These are phyloP conservation scores for Cladosporium sp. DNA, from an alignment of 2,329 filamentous ascomycete genomes.

Conservation along the genomic window DNA sequence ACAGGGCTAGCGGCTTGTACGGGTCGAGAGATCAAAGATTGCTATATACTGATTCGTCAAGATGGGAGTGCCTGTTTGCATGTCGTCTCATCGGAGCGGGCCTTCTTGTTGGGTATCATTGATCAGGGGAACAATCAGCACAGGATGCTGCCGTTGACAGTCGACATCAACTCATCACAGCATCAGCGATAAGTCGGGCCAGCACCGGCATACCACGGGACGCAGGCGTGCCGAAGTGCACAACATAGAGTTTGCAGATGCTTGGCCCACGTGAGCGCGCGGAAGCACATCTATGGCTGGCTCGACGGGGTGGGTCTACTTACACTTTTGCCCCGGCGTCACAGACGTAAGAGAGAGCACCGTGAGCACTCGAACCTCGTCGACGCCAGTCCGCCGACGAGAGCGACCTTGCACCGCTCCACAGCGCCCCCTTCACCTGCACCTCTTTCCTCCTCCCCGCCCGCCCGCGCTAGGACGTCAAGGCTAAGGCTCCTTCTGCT, in stretches of 20 bases:
- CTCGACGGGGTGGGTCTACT: not conserved
- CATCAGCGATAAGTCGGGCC: not conserved
- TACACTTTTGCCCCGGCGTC: conserved; percentile 3
- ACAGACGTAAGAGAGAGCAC: not conserved
- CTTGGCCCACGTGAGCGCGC: not conserved
- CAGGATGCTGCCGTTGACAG: not conserved
- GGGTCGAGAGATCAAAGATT: too few relatives aligned
- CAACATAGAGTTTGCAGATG: not conserved
- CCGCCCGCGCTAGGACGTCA: not conserved
- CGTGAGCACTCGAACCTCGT: not conserved
- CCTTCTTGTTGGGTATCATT: too few relatives aligned
- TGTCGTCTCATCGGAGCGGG: too few relatives aligned
- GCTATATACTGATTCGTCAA: too few relatives aligned
- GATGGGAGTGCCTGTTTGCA: too few relatives aligned
- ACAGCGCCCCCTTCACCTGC: too few relatives aligned
- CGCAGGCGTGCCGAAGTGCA: not conserved
- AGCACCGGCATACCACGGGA: not conserved
- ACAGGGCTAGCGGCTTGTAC: not conserved
- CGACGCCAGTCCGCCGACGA: not conserved
- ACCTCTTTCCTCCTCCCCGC: not conserved
- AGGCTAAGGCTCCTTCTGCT: not conserved
- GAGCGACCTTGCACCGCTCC: not conserved
- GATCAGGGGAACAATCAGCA: too few relatives aligned
- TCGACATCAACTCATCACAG: too few relatives aligned
- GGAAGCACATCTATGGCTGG: not conserved